phyloP scores from a whole-genome alignment of 2,329 filamentous ascomycete species.

The Nectriaceae sp. region DNA sequence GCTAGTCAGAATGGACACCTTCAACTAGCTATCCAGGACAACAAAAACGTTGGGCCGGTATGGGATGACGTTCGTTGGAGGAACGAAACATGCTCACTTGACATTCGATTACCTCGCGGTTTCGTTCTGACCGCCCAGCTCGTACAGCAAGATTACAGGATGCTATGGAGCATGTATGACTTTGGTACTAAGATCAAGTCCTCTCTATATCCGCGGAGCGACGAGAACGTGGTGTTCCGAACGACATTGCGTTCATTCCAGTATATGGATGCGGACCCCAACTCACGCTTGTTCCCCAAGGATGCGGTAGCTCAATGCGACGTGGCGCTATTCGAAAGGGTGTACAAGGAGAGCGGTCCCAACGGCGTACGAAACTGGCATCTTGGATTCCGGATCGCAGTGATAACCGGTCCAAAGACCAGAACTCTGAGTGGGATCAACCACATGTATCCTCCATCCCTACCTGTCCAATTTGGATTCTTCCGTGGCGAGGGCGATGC shows the following conservation, averaged over 20 bases:
- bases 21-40: constrained; percentile 71
- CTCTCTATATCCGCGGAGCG: constrained; percentile 66
- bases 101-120: constrained; percentile 72
- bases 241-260: constrained; percentile 73
- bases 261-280: constrained; percentile 74
- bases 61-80: constrained; percentile 87
- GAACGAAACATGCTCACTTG: constrained; percentile 64
- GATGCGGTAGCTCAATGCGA: constrained; percentile 73
- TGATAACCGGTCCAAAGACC: constrained; percentile 75
- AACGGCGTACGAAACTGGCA: constrained; percentile 73
- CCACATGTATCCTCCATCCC: constrained; percentile 64
- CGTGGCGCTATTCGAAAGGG: constrained; percentile 73
- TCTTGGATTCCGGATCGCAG: constrained; percentile 75
- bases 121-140: constrained; percentile 74
- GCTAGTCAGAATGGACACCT: constrained; percentile 79
- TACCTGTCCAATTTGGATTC: constrained; percentile 77
- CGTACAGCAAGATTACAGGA: constrained; percentile 74
- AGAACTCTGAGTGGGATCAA: constrained; percentile 78
- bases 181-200: constrained; percentile 77
- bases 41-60: constrained; percentile 66
- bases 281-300: constrained; percentile 72
- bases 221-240: constrained; percentile 72
- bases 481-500: constrained; percentile 70
- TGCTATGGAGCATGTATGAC: constrained; percentile 81
- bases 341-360: constrained; percentile 68